Percentiles rank a stretch among this genome's conserved stretches.
These are phyloP conservation scores for Lenwebbia sp. DNA, from an alignment of 345 rosid genomes.

Conservation along the genomic window DNA sequence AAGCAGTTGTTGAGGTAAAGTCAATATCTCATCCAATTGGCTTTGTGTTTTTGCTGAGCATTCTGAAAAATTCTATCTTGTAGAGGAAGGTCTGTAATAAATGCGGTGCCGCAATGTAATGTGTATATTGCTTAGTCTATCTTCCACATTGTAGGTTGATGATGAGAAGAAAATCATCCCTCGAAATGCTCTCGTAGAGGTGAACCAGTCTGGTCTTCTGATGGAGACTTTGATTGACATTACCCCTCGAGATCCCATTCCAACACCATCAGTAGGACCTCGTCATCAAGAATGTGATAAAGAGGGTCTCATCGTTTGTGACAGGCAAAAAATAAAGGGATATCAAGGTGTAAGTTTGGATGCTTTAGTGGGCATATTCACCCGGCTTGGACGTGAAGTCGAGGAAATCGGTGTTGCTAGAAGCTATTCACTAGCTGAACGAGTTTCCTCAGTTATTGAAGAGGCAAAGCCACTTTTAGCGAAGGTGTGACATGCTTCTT, in stretches of 20 bases:
- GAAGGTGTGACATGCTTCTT: slow-evolving; percentile 53
- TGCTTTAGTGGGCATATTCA: slow-evolving; percentile 77
- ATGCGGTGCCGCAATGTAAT: not conserved
- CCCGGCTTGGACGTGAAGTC: slow-evolving; percentile 81
- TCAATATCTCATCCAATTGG: not conserved
- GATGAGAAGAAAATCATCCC: slow-evolving; percentile 94
- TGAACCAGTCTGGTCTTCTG: slow-evolving; percentile 96
- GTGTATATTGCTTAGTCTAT: not conserved
- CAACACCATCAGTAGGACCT: slow-evolving; percentile 73
- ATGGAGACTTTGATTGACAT: slow-evolving; percentile 96
- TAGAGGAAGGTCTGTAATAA: not conserved
- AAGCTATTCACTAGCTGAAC: slow-evolving; percentile 57
- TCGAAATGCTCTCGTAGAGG: slow-evolving; percentile 77
- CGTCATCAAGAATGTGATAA: slow-evolving; percentile 60
- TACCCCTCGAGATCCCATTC: slow-evolving; percentile 83
- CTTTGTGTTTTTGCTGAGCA: not conserved
- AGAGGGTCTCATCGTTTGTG: slow-evolving; percentile 87
- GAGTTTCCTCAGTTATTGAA: slow-evolving; percentile 68
- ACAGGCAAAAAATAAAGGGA: slow-evolving; percentile 85
- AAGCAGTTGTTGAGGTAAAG: slow-evolving; percentile 87
- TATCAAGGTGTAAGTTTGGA: slow-evolving; percentile 90
- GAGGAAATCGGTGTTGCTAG: slow-evolving; percentile 75
- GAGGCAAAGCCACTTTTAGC: slow-evolving; percentile 80
- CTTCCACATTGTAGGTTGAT: slow-evolving; percentile 48
- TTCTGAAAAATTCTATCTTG: not conserved